Conservation (phyloP, 495 filamentous ascomycete species). For the Penicillium steckii region DNA sequence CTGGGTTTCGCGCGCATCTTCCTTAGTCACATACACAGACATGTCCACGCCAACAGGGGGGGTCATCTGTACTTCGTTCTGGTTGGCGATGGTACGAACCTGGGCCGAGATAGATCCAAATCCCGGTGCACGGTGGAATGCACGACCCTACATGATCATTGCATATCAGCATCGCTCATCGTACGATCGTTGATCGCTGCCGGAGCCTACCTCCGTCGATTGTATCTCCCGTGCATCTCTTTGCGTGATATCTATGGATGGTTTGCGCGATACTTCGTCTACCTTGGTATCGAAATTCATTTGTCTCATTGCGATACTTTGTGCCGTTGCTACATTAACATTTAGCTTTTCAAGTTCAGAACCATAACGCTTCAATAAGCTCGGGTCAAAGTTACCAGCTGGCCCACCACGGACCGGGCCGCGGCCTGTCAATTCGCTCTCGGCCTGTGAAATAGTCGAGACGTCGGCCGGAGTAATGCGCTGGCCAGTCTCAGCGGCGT, state of each 20-base stretch:
- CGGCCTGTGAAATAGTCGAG: slow-evolving; percentile 34
- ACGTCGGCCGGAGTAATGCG: slow-evolving; percentile 36
- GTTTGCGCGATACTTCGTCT: slow-evolving; percentile 31
- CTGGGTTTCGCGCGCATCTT: slow-evolving; percentile 35
- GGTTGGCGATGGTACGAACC: slow-evolving; percentile 35
- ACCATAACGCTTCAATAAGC: neutral
- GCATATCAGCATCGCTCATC: too few species aligned
- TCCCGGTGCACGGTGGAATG: slow-evolving; percentile 34
- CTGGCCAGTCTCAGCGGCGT: slow-evolving; percentile 32
- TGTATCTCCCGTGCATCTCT: slow-evolving; percentile 34
- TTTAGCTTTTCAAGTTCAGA: neutral
- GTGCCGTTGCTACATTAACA: slow-evolving; percentile 26
- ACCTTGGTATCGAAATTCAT: slow-evolving; percentile 41
- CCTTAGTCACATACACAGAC: slow-evolving; percentile 33
- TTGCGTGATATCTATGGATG: slow-evolving; percentile 31
- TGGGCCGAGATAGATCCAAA: slow-evolving; percentile 32
- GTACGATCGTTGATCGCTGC: neutral
- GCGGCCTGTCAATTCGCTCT: slow-evolving; percentile 39
- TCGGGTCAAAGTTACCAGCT: slow-evolving; percentile 31
- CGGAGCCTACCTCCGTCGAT: slow-evolving; percentile 26
- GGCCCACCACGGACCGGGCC: slow-evolving; percentile 58
- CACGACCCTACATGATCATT: slow-evolving; percentile 25
- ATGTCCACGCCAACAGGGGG: slow-evolving; percentile 20
- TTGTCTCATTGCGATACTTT: slow-evolving; percentile 35
- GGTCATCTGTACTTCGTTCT: slow-evolving; percentile 30